Evolutionary conservation across 1,284 basidiomycete species (phyloP).

Genomic region (Ganoderma leucocontextum): DNA sequence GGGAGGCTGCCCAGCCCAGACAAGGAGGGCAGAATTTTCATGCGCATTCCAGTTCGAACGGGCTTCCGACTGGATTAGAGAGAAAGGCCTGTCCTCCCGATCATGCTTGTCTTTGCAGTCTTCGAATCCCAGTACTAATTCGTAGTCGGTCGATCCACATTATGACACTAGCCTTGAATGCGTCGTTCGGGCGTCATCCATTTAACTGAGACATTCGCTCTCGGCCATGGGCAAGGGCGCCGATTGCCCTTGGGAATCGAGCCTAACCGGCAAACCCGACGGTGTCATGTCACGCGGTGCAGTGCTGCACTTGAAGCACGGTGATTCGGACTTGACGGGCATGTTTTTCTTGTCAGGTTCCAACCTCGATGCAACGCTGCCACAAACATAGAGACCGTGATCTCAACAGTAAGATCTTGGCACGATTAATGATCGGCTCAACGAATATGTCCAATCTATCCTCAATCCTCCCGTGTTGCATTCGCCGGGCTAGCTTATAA

Average conservation of each 20-base stretch:
- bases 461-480: background rate
- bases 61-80: constrained; percentile 28
- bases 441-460: constrained; percentile 1
- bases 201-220: constrained; percentile 1
- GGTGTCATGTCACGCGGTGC: constrained; percentile 14
- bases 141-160: constrained; percentile 1
- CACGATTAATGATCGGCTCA: constrained; percentile 17
- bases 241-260: constrained; percentile 1
- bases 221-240: constrained; percentile 6
- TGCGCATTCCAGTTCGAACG: constrained; percentile 38
- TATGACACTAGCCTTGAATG: background rate
- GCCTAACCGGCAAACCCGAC: constrained; percentile 1
- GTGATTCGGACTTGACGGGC: constrained; percentile 23
- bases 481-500: constrained; percentile 10
- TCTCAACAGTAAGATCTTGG: constrained; percentile 12
- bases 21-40: constrained; percentile 39
- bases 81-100: constrained; percentile 13
- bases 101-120: constrained; percentile 1
- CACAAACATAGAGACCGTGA: constrained; percentile 13
- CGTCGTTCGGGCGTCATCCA: background rate
- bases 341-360: constrained; percentile 4
- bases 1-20: constrained; percentile 48
- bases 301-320: constrained; percentile 16
- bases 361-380: constrained; percentile 4
- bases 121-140: background rate